Percentiles rank a stretch among this genome's conserved stretches.
Conservation (phyloP, 1,284 basidiomycete species). For the Amylostereum areolatum region DNA sequence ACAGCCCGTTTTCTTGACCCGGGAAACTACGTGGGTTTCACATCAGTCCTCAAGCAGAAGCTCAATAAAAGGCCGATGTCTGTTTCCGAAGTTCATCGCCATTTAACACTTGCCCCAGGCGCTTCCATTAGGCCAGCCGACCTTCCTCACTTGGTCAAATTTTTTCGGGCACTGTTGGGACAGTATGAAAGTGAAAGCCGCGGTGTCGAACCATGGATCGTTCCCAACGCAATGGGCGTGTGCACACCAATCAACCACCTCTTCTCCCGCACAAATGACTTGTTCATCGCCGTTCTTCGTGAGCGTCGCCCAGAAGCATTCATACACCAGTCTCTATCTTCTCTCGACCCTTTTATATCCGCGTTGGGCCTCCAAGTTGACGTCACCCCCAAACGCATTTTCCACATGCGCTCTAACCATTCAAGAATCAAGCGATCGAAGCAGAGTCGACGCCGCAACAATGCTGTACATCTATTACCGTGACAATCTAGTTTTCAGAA, state of each 20-base stretch:
- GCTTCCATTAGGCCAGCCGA: not conserved
- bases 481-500: conserved; percentile 23
- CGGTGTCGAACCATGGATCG: too few relatives aligned
- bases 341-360: not conserved
- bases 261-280: not conserved
- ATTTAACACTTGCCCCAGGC: not conserved
- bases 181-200: too few relatives aligned
- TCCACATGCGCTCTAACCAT: not conserved
- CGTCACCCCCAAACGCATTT: not conserved
- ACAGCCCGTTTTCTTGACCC: not conserved
- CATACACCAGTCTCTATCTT: not conserved
- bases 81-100: not conserved
- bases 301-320: not conserved
- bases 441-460: conserved; percentile 16
- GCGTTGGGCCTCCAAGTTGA: not conserved
- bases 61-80: not conserved
- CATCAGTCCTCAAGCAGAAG: not conserved
- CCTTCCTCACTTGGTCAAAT: not conserved
- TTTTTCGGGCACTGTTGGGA: not conserved
- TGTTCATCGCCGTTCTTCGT: not conserved
- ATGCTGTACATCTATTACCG: conserved; percentile 29
- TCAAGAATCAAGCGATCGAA: conserved; percentile 9
- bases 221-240: not conserved
- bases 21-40: not conserved
- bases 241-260: not conserved